Conservation (phyloP, 345 rosid genomes). For the Brassica cretica region DNA sequence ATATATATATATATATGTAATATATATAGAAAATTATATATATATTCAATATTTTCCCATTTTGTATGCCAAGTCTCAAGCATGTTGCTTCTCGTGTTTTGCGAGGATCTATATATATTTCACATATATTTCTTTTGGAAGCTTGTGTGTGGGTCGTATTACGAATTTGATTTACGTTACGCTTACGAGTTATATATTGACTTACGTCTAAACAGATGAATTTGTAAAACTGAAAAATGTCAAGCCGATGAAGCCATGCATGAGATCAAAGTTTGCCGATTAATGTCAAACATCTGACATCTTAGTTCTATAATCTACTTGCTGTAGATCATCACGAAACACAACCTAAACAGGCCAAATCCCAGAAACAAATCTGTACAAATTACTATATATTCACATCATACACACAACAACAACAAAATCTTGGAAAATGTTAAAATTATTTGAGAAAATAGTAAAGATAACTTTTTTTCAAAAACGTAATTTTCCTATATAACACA, state of each 20-base stretch:
- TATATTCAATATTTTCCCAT: neutral
- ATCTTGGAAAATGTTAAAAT: neutral
- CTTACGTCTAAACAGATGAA: neutral
- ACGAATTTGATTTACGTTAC: neutral
- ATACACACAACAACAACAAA: neutral
- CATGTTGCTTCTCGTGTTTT: conserved; percentile 23
- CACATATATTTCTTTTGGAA: neutral
- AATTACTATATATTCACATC: neutral
- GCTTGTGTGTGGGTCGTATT: neutral
- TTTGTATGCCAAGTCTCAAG: neutral
- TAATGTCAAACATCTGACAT: neutral
- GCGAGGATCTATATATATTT: conserved; percentile 16
- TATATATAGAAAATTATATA: too few species aligned
- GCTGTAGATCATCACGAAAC: neutral
- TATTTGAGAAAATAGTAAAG: neutral
- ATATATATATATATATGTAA: neutral
- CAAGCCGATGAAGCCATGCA: neutral
- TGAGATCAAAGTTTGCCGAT: neutral
- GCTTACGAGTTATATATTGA: neutral
- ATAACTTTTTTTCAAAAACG: neutral
- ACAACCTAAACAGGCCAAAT: neutral
- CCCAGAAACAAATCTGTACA: neutral
- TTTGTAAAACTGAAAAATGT: neutral
- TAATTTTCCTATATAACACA: neutral
- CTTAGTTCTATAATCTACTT: neutral